Evolutionary conservation across 2,329 filamentous ascomycete genomes (phyloP).

Genomic region (Botrytis sinoallii): DNA sequence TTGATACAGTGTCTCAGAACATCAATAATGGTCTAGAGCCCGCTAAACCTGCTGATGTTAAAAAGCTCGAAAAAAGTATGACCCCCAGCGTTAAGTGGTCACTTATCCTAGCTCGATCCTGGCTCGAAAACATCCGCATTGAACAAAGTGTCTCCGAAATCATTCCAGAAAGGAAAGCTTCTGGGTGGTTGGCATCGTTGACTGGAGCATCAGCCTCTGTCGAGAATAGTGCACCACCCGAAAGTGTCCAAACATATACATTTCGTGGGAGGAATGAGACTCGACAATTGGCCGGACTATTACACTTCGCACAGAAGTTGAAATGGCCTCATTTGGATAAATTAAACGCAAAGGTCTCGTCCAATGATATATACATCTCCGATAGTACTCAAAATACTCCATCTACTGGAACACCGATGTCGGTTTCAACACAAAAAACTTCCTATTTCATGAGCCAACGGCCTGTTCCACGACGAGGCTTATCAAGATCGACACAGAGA

Average conservation of each 20-base stretch:
- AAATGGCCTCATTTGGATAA: constrained; percentile 59
- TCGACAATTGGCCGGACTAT: constrained; percentile 58
- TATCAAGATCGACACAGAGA: constrained; percentile 27
- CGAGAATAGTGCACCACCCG: constrained; percentile 43
- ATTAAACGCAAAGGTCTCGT: constrained; percentile 32
- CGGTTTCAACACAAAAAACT: constrained; percentile 33
- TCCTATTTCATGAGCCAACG: constrained; percentile 35
- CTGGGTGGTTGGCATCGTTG: constrained; percentile 55
- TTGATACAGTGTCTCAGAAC: constrained; percentile 61
- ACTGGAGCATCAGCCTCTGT: constrained; percentile 43
- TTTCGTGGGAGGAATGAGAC: constrained; percentile 47
- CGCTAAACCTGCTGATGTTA: constrained; percentile 55
- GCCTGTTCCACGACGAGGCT: constrained; percentile 23
- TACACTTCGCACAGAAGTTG: constrained; percentile 61
- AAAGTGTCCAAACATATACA: constrained; percentile 40
- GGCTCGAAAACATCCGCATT: constrained; percentile 66
- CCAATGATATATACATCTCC: constrained; percentile 35
- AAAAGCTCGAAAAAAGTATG: constrained; percentile 60
- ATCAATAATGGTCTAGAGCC: constrained; percentile 53
- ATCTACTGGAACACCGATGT: constrained; percentile 32
- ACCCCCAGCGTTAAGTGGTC: constrained; percentile 65
- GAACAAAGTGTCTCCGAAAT: constrained; percentile 42
- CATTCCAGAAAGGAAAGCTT: constrained; percentile 35
- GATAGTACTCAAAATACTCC: constrained; percentile 31
- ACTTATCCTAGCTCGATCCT: constrained; percentile 59